Base-by-base conservation (phyloP, 2,329 filamentous ascomycete genomes). In the Aspergillus sp. region DNA sequence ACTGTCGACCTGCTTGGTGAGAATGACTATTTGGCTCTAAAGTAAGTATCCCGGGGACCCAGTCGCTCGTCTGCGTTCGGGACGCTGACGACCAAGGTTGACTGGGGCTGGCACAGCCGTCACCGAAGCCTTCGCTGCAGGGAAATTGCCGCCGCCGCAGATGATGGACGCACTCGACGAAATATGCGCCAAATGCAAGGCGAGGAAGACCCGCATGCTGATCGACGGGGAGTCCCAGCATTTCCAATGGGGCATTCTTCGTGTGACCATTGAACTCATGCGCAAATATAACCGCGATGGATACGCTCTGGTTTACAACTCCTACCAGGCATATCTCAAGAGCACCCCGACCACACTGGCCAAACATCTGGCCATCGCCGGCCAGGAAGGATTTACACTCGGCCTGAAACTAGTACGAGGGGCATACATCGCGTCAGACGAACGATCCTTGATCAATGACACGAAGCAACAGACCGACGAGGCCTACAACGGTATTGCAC, bases 181-280 rank as follows among this genome's bases (percentile, higher is more conserved):
- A 30, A 79, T 93, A 42, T 93, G 86, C 60, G 34, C 15, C 11
- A 42, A 39, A 16, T 49, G 45, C 29, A 69, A 74, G 2, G 64
- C 73, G 24, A 76, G 79, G 32, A 75, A 79, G 15, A 75, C 93
- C 2, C 72, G 75, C 3, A 69, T 95, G 1, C 73, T 93, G 2
- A 85, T 93, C 41, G 85, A 93, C 42, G 88, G 86, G 1, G 88
- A 95, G 60, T 85, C 93, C 57, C 78, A 80, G 35, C 71, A 74
- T 34, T 72, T 91, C 17, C 84, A 93, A 60, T 65, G 72, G 4
- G 85, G 85, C 5, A 89, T 93, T 40, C 80, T 91, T 53, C 72
- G 75, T 45, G 89, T 86, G 81, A 84, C 80, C 4, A 60, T 91
- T 30, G 63, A 71, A n/a, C 80, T 86, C 45, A 83, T 86, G 66